Evolutionary conservation across 1,284 basidiomycete genomes (phyloP).

Genomic region (Malassezia brasiliensis): DNA sequence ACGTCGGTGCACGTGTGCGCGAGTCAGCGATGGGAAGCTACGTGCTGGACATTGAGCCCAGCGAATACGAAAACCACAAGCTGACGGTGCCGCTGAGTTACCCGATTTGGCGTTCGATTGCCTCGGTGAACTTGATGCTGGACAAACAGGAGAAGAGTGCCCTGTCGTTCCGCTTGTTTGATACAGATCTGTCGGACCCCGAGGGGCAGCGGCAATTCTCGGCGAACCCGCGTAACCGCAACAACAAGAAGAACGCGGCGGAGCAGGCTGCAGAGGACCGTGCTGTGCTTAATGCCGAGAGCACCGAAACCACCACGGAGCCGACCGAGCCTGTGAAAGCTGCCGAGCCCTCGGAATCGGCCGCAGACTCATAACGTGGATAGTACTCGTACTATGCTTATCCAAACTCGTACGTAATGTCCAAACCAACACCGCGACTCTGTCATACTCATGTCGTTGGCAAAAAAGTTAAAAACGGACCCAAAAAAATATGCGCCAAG

Average conservation of each 20-base stretch:
- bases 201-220: constrained; percentile 39
- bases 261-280: neutral
- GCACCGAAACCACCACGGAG: neutral
- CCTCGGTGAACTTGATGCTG: constrained; percentile 45
- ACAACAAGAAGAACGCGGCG: neutral
- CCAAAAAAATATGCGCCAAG: constrained; percentile 17
- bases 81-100: constrained; percentile 29
- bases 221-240: constrained; percentile 12
- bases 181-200: constrained; percentile 34
- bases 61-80: constrained; percentile 26
- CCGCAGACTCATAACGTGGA: neutral
- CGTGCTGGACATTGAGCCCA: constrained; percentile 33
- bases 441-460: no score
- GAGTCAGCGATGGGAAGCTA: constrained; percentile 37
- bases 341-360: no score
- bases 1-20: constrained; percentile 25
- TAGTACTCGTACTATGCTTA: no score
- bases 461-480: no score
- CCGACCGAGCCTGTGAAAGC: neutral
- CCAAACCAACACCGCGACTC: no score
- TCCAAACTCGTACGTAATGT: no score
- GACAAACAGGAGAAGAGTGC: constrained; percentile 48
- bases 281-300: neutral
- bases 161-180: constrained; percentile 40
- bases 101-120: constrained; percentile 43